Conservation (phyloP, 345 rosid species). For the Toxicodendron radicans region DNA sequence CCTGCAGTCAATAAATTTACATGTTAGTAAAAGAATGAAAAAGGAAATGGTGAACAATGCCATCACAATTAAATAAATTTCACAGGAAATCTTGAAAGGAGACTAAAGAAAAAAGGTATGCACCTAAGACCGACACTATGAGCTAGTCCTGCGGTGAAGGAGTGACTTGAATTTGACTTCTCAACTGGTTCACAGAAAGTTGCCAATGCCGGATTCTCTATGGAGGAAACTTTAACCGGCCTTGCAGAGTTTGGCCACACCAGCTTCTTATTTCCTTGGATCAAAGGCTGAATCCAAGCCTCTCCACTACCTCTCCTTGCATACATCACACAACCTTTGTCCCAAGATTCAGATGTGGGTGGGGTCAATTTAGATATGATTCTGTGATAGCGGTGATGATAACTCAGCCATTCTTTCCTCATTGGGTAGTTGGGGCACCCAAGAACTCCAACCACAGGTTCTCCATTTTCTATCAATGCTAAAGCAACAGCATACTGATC, state of each 20-base stretch:
- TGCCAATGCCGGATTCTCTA: constrained; percentile 53
- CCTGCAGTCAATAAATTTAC: constrained; percentile 25
- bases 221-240: constrained; percentile 39
- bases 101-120: constrained; percentile 1
- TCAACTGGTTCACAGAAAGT: constrained; percentile 64
- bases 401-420: constrained; percentile 54
- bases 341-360: constrained; percentile 47
- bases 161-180: constrained; percentile 53
- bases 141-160: constrained; percentile 63
- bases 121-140: constrained; percentile 57
- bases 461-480: constrained; percentile 52
- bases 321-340: constrained; percentile 53
- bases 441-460: constrained; percentile 55
- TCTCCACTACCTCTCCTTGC: constrained; percentile 45
- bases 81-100: too few species aligned
- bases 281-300: constrained; percentile 58
- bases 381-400: constrained; percentile 55
- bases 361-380: constrained; percentile 51
- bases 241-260: constrained; percentile 48
- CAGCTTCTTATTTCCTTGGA: constrained; percentile 30
- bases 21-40: background rate
- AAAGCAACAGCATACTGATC: constrained; percentile 63
- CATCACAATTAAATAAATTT: background rate
- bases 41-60: background rate
- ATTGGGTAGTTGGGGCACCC: constrained; percentile 65